phyloP scores from a whole-genome alignment of 1,284 basidiomycete species.

The Naganishia sp. region DNA sequence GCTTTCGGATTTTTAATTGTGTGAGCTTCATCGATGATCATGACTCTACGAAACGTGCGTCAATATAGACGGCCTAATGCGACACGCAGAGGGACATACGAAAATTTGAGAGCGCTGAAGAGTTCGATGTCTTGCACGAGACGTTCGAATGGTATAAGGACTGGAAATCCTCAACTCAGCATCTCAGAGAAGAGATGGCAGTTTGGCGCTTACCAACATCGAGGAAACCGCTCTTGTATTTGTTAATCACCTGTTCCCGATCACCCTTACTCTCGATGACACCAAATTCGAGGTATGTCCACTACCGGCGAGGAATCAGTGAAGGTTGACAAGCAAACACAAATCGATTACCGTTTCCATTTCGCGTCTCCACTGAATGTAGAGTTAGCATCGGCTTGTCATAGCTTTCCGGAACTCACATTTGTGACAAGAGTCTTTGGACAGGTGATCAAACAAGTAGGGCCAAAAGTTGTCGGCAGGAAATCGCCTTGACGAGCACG shows the following conservation, averaged over 20 bases:
- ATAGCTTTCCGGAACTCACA: constrained; percentile 39
- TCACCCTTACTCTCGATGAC: constrained; percentile 15
- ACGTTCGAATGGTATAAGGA: constrained; percentile 43
- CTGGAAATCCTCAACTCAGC: constrained; percentile 32
- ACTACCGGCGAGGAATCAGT: constrained; percentile 36
- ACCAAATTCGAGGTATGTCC: constrained; percentile 51
- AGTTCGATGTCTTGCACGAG: constrained; percentile 37
- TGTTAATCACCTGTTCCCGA: constrained; percentile 8
- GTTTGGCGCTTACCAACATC: constrained; percentile 45
- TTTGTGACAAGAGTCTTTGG: constrained; percentile 54
- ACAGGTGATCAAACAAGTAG: constrained; percentile 50
- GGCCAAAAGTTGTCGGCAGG: constrained; percentile 37
- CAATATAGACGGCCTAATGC: neutral
- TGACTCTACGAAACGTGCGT: constrained; percentile 29
- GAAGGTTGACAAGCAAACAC: neutral
- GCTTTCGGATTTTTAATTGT: constrained; percentile 46
- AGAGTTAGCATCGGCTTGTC: neutral
- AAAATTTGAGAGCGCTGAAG: constrained; percentile 44
- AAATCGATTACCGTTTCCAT: constrained; percentile 48
- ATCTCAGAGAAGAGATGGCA: neutral
- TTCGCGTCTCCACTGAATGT: constrained; percentile 54
- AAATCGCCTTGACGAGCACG: constrained; percentile 13
- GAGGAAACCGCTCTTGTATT: constrained; percentile 36
- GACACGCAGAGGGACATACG: constrained; percentile 37
- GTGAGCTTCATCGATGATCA: constrained; percentile 53